Evolutionary conservation across 2,329 filamentous ascomycete genomes (phyloP), one percentile per base, ranked within the genome.

Genomic region (Colletotrichum gloeosporioides): DNA sequence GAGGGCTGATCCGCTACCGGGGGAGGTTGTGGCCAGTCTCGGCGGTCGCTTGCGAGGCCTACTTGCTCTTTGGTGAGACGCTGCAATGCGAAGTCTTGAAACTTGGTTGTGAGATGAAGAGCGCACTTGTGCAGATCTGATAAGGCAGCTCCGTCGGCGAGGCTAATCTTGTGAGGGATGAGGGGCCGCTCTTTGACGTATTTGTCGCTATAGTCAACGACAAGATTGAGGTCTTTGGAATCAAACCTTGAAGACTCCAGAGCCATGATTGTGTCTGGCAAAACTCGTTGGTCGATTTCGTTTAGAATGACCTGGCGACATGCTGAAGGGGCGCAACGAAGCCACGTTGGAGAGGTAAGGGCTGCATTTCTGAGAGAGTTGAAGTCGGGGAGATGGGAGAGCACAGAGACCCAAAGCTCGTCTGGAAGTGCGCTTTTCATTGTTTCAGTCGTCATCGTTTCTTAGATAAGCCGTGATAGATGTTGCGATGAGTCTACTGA

Each of bases 271-370:
- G 64, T 71, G 6, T 74, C 64, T 9, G 74, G 36, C 25, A 76
- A 65, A 29, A 29, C 59, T 15, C 10, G 59, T 12, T 29, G 59
- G 44, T 49, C 70, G n/a, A 74, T 65, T 12, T 76, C 70, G 49
- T 76, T 76, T 6, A 76, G n/a, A 4, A 73, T 39, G 25, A 76
- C 74, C 32, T 74, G 74, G 18, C 70, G 64, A 32, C 70, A 76
- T 53, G 74, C 74, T 9, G 74, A 76, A 8, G 74, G 34, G 36
- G 74, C 74, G 44, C 74, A 76, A 8, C 74, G 70, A 18, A 76
- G 59, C 34, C 64, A 49, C 22, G n/a, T 65, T 12, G 36, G 29
- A 31, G 34, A 76, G 6, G 53, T 53, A 18, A 76, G 74, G 34
- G 74, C 74, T 59, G 71, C 61, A n/a, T 69, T 69, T 27, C 8